Percentiles rank a stretch among this genome's conserved stretches.
phyloP scores from a whole-genome alignment of 768 basidiomycete genomes.

The Suillus weaverae region DNA sequence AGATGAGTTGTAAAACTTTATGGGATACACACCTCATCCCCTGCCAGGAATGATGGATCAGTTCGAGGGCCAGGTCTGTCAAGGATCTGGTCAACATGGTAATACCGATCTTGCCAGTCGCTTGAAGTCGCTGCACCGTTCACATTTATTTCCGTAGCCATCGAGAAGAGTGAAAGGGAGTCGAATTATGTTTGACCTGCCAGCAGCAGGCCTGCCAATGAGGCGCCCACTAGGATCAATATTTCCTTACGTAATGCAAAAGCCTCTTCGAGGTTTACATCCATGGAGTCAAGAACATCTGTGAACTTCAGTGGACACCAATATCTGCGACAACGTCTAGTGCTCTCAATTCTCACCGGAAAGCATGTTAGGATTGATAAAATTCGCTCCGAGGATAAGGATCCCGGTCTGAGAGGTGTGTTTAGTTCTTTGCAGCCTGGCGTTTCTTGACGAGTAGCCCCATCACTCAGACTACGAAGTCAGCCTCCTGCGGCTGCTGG shows the following conservation, averaged over 20 bases:
- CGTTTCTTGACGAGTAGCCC: constrained; percentile 4
- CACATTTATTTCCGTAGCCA: constrained; percentile 24
- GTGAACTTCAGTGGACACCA: constrained; percentile 78
- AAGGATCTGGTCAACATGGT: constrained; percentile 83
- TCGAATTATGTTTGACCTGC: not conserved
- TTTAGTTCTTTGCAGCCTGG: not conserved
- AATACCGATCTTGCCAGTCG: constrained; percentile 67
- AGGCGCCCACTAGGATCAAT: not conserved
- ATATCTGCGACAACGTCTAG: constrained; percentile 79
- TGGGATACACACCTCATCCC: constrained; percentile 62
- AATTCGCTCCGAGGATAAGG: constrained; percentile 89
- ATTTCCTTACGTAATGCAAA: constrained; percentile 25
- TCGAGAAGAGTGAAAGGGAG: constrained; percentile 14
- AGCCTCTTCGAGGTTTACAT: constrained; percentile 8
- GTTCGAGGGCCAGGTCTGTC: constrained; percentile 89
- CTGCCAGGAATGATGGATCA: constrained; percentile 78
- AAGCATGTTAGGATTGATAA: constrained; percentile 81
- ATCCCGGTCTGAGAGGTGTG: constrained; percentile 90
- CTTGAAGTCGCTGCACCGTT: constrained; percentile 38
- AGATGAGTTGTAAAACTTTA: not conserved
- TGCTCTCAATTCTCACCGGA: constrained; percentile 88
- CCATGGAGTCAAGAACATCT: constrained; percentile 44
- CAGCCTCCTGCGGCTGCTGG: constrained; percentile 81
- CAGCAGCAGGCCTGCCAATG: not conserved
- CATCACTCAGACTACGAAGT: constrained; percentile 79